Conservation (phyloP, 441 rosid species). For the Adansonia rubrostipa region DNA sequence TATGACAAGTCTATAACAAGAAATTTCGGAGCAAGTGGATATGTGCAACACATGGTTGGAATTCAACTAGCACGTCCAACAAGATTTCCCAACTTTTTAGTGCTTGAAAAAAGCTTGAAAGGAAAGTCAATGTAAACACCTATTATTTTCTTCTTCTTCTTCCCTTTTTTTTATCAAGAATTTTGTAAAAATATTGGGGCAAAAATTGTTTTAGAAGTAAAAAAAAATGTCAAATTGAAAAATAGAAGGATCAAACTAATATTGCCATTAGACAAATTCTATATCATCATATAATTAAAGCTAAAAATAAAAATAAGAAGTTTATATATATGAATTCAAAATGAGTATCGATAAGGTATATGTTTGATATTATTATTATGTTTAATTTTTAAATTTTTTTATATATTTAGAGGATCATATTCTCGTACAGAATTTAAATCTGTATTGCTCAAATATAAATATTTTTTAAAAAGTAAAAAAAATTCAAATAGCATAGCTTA, state of each 20-base stretch:
- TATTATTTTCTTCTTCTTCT: background rate
- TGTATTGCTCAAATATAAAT: too few species aligned
- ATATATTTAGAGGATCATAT: too few species aligned
- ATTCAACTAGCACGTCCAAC: slow-evolving; percentile 10
- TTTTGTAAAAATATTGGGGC: background rate
- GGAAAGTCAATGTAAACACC: slow-evolving; percentile 16
- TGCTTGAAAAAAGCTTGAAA: slow-evolving; percentile 3
- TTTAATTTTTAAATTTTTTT: too few species aligned
- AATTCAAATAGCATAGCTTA: slow-evolving; percentile 17
- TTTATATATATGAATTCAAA: too few species aligned
- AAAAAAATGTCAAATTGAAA: too few species aligned
- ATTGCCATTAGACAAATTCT: too few species aligned
- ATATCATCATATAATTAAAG: background rate
- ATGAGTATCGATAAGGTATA: too few species aligned
- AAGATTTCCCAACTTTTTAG: background rate
- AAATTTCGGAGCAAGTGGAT: slow-evolving; percentile 1
- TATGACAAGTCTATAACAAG: slow-evolving; percentile 12
- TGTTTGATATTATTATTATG: too few species aligned
- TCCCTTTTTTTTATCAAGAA: background rate
- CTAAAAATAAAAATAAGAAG: background rate
- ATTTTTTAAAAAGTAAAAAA: background rate
- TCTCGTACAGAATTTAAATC: too few species aligned
- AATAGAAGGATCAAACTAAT: too few species aligned
- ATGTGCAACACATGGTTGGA: background rate
- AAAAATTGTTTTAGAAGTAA: too few species aligned